Percentiles rank a stretch among this genome's conserved stretches.
Conservation (phyloP, 192 early-diverging fungal species). For the Coemansia sp. region DNA sequence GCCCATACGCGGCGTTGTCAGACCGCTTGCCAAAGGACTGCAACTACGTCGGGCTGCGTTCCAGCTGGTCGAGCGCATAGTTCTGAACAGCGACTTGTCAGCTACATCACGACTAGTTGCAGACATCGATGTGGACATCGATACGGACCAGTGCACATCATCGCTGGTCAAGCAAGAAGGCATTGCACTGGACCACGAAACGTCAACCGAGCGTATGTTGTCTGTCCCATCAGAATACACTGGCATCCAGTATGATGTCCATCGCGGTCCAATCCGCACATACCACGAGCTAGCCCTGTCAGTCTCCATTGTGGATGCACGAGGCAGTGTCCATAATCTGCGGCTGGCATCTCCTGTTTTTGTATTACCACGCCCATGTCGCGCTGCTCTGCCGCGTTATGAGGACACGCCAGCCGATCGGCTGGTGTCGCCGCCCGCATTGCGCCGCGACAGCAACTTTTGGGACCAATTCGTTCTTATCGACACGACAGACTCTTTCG, state of each 20-base stretch:
- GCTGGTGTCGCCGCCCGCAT: constrained; percentile 25
- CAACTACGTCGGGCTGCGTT: constrained; percentile 35
- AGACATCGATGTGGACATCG: constrained; percentile 11
- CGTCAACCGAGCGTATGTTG: constrained; percentile 23
- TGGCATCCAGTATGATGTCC: constrained; percentile 49
- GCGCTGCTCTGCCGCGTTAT: constrained; percentile 39
- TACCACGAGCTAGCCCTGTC: constrained; percentile 40
- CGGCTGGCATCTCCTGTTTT: constrained; percentile 45
- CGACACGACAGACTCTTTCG: constrained; percentile 11
- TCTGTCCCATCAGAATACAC: constrained; percentile 40
- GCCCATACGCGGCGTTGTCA: constrained; percentile 37
- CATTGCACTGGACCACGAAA: constrained; percentile 29
- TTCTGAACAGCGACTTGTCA: constrained; percentile 10
- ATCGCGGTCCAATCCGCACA: constrained; percentile 32
- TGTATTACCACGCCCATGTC: constrained; percentile 30
- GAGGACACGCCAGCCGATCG: constrained; percentile 31
- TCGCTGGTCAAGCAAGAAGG: constrained; percentile 10
- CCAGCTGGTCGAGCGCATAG: constrained; percentile 34
- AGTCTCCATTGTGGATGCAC: constrained; percentile 25
- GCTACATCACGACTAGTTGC: no score
- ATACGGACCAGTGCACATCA: constrained; percentile 2
- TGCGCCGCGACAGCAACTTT: constrained; percentile 35
- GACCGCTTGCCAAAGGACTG: constrained; percentile 41
- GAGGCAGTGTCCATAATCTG: constrained; percentile 28
- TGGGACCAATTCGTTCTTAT: constrained; percentile 45